Base-by-base conservation (phyloP, 2,329 filamentous ascomycete genomes). In the Xylaria sp. region DNA sequence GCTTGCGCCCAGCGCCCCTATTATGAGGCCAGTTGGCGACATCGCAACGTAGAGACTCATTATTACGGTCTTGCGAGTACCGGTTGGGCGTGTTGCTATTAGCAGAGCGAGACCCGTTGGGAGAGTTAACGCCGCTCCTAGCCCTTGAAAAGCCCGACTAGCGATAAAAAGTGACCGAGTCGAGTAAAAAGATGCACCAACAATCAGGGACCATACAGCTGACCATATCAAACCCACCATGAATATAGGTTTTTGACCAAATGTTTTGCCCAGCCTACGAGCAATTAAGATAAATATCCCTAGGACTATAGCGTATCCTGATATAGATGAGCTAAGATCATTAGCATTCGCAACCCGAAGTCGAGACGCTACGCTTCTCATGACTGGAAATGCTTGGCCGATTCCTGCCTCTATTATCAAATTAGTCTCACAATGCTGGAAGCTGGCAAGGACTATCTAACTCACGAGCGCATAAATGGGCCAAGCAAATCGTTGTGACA, bases 61-160 rank as follows among this genome's bases (percentile, higher is more conserved):
- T 0, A 87, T 83, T 79, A 91, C 86, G 56, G 87, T 83, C 76
- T 90, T 91, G 66, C 84, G 82, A 60, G 78, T 80, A 0, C 89
- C 89, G 0, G 86, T 86, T 0, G 81, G 78, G 70, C 90, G 91
- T 0, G 85, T 83, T 0, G 81, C 80, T 2, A 88, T 89, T 0
- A 92, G 77, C 13, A 93, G 81, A 2, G 89, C 89, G 25, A 92
- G 78, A 0, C 83, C 88, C 69, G 91, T 92, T 0, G 90, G 90
- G 28, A 92, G 80, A 12, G 85, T 79, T 39, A 92, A 81, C 0
- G 89, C 88, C 0, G 88, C 87, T 0, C 90, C 90, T 20, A 90
- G 83, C 0, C 88, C 87, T 69, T 90, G 87, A 2, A 89, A 75
- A 0, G 84, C 85, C 6, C 87, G 81, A n/a, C 82, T 81, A 41